Base-by-base conservation (phyloP, 495 filamentous ascomycete species). In the Evansstolkia leycettana region DNA sequence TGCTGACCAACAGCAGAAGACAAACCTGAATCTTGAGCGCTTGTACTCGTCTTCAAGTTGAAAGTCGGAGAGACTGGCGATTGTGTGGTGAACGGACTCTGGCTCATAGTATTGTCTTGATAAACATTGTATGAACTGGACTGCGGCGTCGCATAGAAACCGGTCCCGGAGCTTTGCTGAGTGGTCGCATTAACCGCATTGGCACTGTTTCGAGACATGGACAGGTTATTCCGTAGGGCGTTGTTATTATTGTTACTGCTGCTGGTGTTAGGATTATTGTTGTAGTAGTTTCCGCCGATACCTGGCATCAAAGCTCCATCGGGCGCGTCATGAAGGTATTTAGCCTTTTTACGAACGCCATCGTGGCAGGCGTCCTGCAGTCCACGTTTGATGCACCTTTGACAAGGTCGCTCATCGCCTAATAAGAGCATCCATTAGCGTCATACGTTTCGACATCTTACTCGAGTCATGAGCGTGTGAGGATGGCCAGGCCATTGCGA, bases 301-400 rank as follows among this genome's bases (percentile, higher is more conserved):
- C 69, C 71, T 38, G 76, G 73, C 61, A 78, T 70, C 46, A 82
- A 57, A 36, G 73, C 74, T 40, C 90, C 86, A 37, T 83, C 73
- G 25, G 88, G 85, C 17, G 89, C 86, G 65, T 95, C 90, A 58
- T 94, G 88, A 31, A 98, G 80, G 63, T 98, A 98, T 56, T 98
- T 98, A 42, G 90, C 90, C 68, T 96, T 98, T 60, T 98, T 96
- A 40, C 90, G 81, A 26, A 94, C 85, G 28, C 90, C 90, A 50
- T 98, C 90, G 51, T 93, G 84, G 54, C 90, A 98, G 26, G 71
- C 72, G 54, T 94, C 84, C 41, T 84, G 82, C 30, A 95, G 72
- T 13, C 84, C 83, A 31, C 89, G 80, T 56, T 94, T 94, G 41
- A 94, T 84, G 59, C 90, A 98, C 50, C 90, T 73, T 48, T 84